A percentile compares a stretch with the other conserved stretches of the same genome.
These are phyloP conservation scores for cucumber (Cucumis sativus) DNA, from an alignment of 306 rosid species.

Conservation along the genomic window DNA sequence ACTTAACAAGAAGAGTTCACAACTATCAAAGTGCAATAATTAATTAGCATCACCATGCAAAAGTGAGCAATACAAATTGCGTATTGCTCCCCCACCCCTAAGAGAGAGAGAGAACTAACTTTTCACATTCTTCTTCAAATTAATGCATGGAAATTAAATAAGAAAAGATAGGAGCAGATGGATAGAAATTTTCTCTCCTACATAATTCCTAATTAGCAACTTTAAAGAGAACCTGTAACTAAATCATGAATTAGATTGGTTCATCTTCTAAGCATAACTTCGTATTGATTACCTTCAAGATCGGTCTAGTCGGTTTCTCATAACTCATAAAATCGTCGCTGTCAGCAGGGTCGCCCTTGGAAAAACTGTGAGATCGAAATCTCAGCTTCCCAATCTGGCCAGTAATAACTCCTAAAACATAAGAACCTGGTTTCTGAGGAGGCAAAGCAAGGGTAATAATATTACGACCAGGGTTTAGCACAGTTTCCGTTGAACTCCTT, in stretches of 20 bases:
- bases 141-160: neutral
- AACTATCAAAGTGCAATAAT: neutral
- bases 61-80: no score
- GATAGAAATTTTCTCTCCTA: neutral
- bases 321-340: slow-evolving; percentile 88
- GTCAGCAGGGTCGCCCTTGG: slow-evolving; percentile 91
- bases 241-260: neutral
- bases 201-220: neutral
- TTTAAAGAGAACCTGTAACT: neutral
- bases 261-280: slow-evolving; percentile 10
- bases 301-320: slow-evolving; percentile 90
- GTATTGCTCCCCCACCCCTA: neutral
- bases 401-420: slow-evolving; percentile 91
- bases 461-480: slow-evolving; percentile 87
- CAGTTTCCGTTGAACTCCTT: slow-evolving; percentile 55
- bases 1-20: neutral
- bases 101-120: neutral
- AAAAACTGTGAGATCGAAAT: slow-evolving; percentile 91
- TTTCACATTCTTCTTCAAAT: neutral
- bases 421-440: slow-evolving; percentile 96
- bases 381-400: slow-evolving; percentile 88
- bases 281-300: slow-evolving; percentile 56
- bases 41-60: neutral
- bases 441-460: slow-evolving; percentile 79
- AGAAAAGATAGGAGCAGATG: neutral